Evolutionary conservation across 2,329 filamentous ascomycete genomes (phyloP), one percentile per base, ranked within the genome.

Genomic region (Xylaria sp.): DNA sequence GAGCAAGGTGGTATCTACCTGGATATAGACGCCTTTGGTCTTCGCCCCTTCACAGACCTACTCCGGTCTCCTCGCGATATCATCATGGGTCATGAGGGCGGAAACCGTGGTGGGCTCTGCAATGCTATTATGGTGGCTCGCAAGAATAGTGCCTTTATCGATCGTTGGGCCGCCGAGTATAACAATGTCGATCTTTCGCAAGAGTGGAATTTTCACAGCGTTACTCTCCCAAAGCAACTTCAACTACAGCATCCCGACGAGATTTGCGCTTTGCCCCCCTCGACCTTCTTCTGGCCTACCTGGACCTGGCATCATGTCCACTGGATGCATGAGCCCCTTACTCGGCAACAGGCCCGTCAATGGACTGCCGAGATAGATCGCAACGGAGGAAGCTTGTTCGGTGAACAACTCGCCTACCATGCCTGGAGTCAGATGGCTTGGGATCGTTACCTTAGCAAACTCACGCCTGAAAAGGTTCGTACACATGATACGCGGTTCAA

Each of bases 151-250:
- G 67, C 71, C 1, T 79, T 79, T 58, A 64, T 78, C 28, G 53
- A 70, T 5, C 72, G 72, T 25, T 79, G 77, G 77, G 69, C 75
- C 6, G 71, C 68, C 17, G 71, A 71, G 42, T 78, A 78, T 62
- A 62, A 69, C 17, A 63, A 71, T 17, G 74, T 74, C 21, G 73
- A 76, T 43, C 66, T 76, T 17, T 70, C 66, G 8, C 64, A 66
- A 7, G 75, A 77, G 51, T 78, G 77, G 76, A 78, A 78, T 65
- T 77, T 76, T 57, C 76, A 78, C 60, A 74, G 73, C 28, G 76
- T 78, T 9, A 64, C 74, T 17, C 67, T 78, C 9, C 76, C 75
- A 1, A 75, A 75, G 45, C 50, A 71, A 58, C 61, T 76, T 9
- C 71, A 75, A 51, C 21, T 67, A 5, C 45, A 70, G 17, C 67